Percentiles rank a stretch among this genome's conserved stretches.
phyloP scores from a whole-genome alignment of 768 basidiomycete species.

The Dentipellis fragilis region DNA sequence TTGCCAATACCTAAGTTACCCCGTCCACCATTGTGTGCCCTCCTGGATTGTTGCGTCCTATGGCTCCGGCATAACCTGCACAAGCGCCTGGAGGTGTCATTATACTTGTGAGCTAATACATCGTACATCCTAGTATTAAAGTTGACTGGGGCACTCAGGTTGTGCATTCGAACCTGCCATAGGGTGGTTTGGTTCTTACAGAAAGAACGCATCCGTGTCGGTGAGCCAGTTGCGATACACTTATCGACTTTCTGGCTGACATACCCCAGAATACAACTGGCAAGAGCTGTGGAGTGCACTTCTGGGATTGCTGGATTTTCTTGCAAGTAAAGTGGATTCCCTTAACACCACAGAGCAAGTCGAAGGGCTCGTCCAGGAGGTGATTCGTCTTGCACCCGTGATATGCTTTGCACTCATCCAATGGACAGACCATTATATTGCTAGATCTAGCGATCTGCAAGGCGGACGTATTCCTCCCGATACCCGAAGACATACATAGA shows the following conservation, averaged over 20 bases:
- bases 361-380: conserved; percentile 45
- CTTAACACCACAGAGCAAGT: conserved; percentile 43
- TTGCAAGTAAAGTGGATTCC: conserved; percentile 43
- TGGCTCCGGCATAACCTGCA: conserved; percentile 68
- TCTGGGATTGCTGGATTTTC: conserved; percentile 43
- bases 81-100: conserved; percentile 44
- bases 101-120: conserved; percentile 37
- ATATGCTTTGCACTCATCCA: not conserved
- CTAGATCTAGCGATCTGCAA: conserved; percentile 42
- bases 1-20: conserved; percentile 31
- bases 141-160: conserved; percentile 24
- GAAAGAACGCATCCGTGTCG: conserved; percentile 40
- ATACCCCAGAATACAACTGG: conserved; percentile 51
- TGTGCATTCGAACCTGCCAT: conserved; percentile 44
- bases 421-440: conserved; percentile 37
- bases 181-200: conserved; percentile 50
- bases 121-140: not conserved
- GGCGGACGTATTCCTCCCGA: conserved; percentile 44
- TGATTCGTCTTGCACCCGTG: conserved; percentile 18
- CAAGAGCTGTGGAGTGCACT: conserved; percentile 52
- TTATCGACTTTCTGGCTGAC: conserved; percentile 1
- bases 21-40: conserved; percentile 41
- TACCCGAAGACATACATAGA: conserved; percentile 44
- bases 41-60: conserved; percentile 59
- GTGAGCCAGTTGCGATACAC: conserved; percentile 22